A percentile compares a stretch with the other conserved stretches of the same genome.
phyloP scores from a whole-genome alignment of 345 rosid genomes.

The Gossypium australe region DNA sequence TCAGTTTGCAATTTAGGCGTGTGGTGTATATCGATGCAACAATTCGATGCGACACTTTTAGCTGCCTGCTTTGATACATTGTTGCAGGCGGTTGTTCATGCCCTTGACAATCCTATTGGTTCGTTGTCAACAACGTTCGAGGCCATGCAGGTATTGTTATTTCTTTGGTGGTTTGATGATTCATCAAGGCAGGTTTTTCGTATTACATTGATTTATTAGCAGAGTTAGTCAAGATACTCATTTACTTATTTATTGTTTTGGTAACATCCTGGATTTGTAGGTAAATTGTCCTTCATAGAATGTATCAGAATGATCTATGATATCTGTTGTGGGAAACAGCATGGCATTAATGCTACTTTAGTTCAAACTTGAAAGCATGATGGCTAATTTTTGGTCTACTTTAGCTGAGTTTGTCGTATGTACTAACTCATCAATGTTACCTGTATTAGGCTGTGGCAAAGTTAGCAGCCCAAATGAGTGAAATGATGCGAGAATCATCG shows the following conservation, averaged over 20 bases:
- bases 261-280: not conserved
- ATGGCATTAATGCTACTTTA: not conserved
- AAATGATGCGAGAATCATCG: constrained; percentile 43
- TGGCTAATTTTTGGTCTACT: not conserved
- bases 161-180: not conserved
- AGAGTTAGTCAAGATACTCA: not conserved
- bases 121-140: constrained; percentile 57
- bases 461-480: constrained; percentile 34
- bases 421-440: constrained; percentile 7
- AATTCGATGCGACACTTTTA: constrained; percentile 28
- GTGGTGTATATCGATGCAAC: constrained; percentile 62
- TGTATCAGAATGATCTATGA: not conserved
- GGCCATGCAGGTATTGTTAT: constrained; percentile 42
- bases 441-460: constrained; percentile 40
- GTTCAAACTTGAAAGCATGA: not conserved
- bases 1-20: constrained; percentile 45
- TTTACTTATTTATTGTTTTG: not conserved
- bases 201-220: not conserved
- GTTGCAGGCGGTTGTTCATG: constrained; percentile 43
- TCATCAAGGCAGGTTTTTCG: not conserved
- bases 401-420: not conserved
- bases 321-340: not conserved
- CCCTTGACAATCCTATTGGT: constrained; percentile 54
- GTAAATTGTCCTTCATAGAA: not conserved
- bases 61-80: constrained; percentile 28